phyloP scores from a whole-genome alignment of 495 filamentous ascomycete genomes.

The Talaromyces ruber region DNA sequence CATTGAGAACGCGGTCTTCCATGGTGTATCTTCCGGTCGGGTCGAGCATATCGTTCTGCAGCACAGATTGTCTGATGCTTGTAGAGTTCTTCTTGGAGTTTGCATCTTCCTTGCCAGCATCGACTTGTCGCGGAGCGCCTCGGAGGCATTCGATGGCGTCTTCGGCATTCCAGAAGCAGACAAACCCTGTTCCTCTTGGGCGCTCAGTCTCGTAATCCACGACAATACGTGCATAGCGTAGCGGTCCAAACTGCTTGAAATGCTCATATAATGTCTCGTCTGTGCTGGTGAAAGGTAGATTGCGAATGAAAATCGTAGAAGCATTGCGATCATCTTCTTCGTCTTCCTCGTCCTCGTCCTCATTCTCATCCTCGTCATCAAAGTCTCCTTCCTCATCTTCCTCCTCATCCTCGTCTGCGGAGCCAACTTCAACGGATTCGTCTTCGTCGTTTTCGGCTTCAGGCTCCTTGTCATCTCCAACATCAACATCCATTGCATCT shows the following conservation, averaged over 20 bases:
- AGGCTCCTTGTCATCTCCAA: conserved; percentile 13
- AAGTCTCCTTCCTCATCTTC: conserved; percentile 19
- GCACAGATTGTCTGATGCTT: conserved; percentile 61
- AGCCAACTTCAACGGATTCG: conserved; percentile 14
- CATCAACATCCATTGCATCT: conserved; percentile 20
- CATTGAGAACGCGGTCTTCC: conserved; percentile 76
- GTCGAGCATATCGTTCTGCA: conserved; percentile 75
- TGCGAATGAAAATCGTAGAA: conserved; percentile 84
- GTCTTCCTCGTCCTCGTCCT: conserved; percentile 37
- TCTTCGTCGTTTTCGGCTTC: conserved; percentile 20
- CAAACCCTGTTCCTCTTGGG: conserved; percentile 88
- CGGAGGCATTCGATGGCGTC: conserved; percentile 67
- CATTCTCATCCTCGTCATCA: conserved; percentile 27
- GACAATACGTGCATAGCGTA: conserved; percentile 85
- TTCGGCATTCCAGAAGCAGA: conserved; percentile 74
- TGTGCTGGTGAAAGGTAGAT: conserved; percentile 78
- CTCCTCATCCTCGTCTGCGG: conserved; percentile 14
- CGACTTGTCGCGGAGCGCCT: conserved; percentile 52
- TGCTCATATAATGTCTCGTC: conserved; percentile 75
- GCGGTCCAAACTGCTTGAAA: conserved; percentile 71
- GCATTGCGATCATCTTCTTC: conserved; percentile 49
- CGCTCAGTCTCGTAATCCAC: conserved; percentile 74
- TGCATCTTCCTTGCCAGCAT: conserved; percentile 23
- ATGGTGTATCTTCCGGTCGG: conserved; percentile 75
- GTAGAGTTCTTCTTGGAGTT: conserved; percentile 24